Evolutionary conservation across 208 protist species (phyloP), one percentile per base, ranked within the genome.

Genomic region (Phytomonas francai): DNA sequence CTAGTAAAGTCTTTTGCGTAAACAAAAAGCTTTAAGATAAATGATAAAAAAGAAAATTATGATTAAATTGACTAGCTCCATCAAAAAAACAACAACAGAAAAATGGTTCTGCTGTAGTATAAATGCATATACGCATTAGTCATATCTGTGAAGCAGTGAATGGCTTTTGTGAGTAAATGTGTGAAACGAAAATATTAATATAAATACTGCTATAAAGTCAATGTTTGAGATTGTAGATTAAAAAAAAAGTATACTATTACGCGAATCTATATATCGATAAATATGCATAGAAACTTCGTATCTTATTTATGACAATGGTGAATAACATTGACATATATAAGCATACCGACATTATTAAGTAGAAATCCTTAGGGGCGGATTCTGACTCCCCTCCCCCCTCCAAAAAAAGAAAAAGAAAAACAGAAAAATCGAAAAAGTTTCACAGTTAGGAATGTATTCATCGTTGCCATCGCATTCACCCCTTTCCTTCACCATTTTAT

Each of bases 351-450:
- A 36, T 36, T 36, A 36, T 36, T 36, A 36, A 8, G 33, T 36
- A 36, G 33, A 36, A 36, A 36, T 36, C 33, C 33, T 36, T 36
- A 36, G 33, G 33, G 33, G 33, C 3, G 33, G 33, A 36, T 36
- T 36, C 3, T 36, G 8, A 36, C 33, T n/a, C n/a, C n/a, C n/a
- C n/a, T n/a, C n/a, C n/a, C n/a, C n/a, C n/a, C n/a, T n/a, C n/a
- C n/a, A 62, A 67, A 64, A 51, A 25, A 60, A 11, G 58, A 68
- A 19, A 74, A 59, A 7, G n/a, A 49, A 67, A 45, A 22, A 59
- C 5, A 74, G 19, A 73, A 12, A 72, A 59, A 54, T 56, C 31
- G 16, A 67, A 9, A 28, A 25, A 70, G 1, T 29, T 22, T 42
- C 30, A 51, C 31, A 59, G 3, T 45, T 65, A 34, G 22, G 31